Base-by-base conservation (phyloP, 768 basidiomycete genomes). In the Tulasnella sp. region DNA sequence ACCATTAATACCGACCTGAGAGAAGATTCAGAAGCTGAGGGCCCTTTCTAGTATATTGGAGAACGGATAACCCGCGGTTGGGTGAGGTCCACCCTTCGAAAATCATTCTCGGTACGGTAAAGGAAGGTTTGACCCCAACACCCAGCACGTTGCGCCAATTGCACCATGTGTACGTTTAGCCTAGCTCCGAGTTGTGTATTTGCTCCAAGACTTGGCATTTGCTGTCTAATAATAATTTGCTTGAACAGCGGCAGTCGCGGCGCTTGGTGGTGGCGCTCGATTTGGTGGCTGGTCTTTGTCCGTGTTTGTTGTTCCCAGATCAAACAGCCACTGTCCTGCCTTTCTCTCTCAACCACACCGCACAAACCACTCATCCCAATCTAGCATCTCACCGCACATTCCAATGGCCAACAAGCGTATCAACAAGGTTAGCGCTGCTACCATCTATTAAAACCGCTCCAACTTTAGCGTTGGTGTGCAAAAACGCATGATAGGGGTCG, bases 321-420 rank as follows among this genome's bases (percentile, higher is more conserved):
- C 64, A 69, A 69, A 69, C 64, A 69, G 64, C 64, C 64, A 69
- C 64, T 37, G 34, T 37, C 64, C 64, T 69, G 31, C 64, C 31
- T 69, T 69, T 69, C 64, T 69, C 64, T 69, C 64, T 69, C 64
- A 69, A 69, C 64, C 64, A 46, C 64, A 69, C 64, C 8, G 14
- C 64, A 34, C 64, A 69, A 69, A 69, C 64, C 64, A 69, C 64
- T 37, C 64, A 69, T 69, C 64, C 18, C 64, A 37, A 69, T 28
- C 31, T 41, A 46, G 14, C 44, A 78, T 24, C 80, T 40, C 48
- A 34, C 50, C 72, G n/a, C 72, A 76, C 42, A 20, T 77, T 81
- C n/a, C 84, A 84, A 98, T 98, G 97, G 96, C 97, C 85, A 90
- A 98, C 83, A 98, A 97, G 90, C 97, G 97, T 90, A 99, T 99